Base-by-base conservation (phyloP, 2,329 filamentous ascomycete genomes). In the Diaporthe aspalathi region DNA sequence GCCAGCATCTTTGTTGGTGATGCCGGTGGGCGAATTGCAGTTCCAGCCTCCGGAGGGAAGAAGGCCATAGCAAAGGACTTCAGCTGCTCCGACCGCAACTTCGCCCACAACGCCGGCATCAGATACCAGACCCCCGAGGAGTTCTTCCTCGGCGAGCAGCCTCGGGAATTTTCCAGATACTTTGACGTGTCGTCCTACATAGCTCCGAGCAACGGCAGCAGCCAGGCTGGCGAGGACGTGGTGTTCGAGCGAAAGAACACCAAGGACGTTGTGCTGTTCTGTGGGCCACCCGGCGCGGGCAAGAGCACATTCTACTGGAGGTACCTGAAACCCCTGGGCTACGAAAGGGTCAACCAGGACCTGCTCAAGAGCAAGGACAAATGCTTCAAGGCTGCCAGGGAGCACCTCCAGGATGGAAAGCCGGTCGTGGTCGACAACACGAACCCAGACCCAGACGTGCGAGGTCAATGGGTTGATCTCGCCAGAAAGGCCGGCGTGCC, bases 271-370 rank as follows among this genome's bases (percentile, higher is more conserved):
- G 89, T 98, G 29, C 81, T 98, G 9, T 94, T 97, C 79, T 95
- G 93, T 77, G 96, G 96, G 1, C 94, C 93, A 60, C 96, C 96
- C 0, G 95, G 93, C 1, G 90, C 94, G 3, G 96, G 96, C 22
- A 98, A 99, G 81, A 97, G 94, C 49, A 95, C 94, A 0, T 97
- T 96, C 77, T 98, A 92, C 82, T 94, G 92, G 90, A 90, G 88
- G 73, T 84, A 93, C 74, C 84, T 98, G 45, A 86, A 94, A 78
- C 92, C 93, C 29, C 82, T 96, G 35, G 93, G 91, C 4, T 98
- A 97, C 79, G 88, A 90, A 78, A 89, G 96, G 60, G 89, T 98
- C 38, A 99, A 98, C 76, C 96, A 98, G 83, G 96, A 98, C 80
- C 89, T 87, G 1, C 85, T 98, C 57, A 97, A 97, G 81, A 86